Evolutionary conservation across 495 filamentous ascomycete species (phyloP).

Genomic region (Parachaetomium inaequale): DNA sequence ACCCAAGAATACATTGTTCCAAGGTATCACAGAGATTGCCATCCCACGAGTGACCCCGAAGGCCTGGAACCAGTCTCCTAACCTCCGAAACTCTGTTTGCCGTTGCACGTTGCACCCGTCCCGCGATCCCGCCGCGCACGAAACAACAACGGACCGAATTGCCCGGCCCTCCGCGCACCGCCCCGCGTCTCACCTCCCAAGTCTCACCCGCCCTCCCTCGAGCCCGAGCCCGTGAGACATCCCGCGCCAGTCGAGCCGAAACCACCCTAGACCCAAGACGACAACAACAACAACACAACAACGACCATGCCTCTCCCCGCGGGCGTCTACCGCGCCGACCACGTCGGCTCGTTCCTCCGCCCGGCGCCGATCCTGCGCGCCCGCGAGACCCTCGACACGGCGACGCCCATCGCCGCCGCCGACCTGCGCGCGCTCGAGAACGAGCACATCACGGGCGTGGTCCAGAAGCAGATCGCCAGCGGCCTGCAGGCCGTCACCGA

Average conservation of each 20-base stretch:
- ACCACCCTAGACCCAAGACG: neutral
- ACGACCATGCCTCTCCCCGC: conserved; percentile 42
- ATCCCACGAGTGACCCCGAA: neutral
- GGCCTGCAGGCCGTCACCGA: conserved; percentile 64
- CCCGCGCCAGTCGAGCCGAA: neutral
- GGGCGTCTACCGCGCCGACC: conserved; percentile 49
- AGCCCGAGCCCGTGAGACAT: neutral
- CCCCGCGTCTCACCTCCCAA: conserved; percentile 1
- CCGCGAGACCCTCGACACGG: conserved; percentile 45
- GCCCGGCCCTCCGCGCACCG: conserved; percentile 3
- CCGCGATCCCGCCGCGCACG: neutral
- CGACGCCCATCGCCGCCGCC: conserved; percentile 41
- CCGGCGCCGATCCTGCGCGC: conserved; percentile 39
- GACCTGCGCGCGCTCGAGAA: conserved; percentile 56
- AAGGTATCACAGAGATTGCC: neutral
- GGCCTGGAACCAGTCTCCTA: neutral
- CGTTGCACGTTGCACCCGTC: conserved; percentile 2
- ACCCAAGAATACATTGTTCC: neutral
- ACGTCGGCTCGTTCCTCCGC: conserved; percentile 48
- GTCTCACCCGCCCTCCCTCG: neutral
- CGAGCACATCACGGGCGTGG: conserved; percentile 60
- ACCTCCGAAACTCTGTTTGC: neutral
- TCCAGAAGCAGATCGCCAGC: conserved; percentile 55
- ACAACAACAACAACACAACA: neutral
- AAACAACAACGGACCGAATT: conserved; percentile 7